These are phyloP conservation scores for Candida orba DNA, from an alignment of 805 yeast genomes.

Conservation along the genomic window DNA sequence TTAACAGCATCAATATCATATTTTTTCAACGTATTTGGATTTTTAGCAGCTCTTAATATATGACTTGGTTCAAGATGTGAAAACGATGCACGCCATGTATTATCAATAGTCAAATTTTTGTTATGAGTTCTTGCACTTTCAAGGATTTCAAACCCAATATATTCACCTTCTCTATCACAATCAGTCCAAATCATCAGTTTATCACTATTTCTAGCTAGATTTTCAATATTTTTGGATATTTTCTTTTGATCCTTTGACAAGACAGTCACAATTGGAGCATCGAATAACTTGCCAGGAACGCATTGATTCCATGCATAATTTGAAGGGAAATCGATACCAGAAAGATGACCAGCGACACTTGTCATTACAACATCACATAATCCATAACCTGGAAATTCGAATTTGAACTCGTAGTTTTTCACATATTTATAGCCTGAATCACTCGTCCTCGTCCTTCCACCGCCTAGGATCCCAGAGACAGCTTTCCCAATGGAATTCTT, in stretches of 20 bases:
- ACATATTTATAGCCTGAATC: constrained; percentile 52
- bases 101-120: constrained; percentile 35
- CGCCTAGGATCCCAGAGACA: constrained; percentile 68
- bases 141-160: constrained; percentile 78
- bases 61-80: constrained; percentile 81
- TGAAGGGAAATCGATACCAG: constrained; percentile 55
- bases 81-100: constrained; percentile 70
- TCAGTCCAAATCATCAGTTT: constrained; percentile 94
- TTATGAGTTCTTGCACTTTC: constrained; percentile 55
- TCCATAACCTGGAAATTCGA: constrained; percentile 56
- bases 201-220: constrained; percentile 54
- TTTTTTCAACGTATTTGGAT: constrained; percentile 58
- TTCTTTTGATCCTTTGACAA: constrained; percentile 34
- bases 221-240: constrained; percentile 59
- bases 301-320: constrained; percentile 61
- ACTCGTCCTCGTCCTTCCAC: constrained; percentile 49
- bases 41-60: constrained; percentile 63
- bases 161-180: constrained; percentile 96
- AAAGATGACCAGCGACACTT: constrained; percentile 82
- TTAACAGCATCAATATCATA: constrained; percentile 75
- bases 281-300: constrained; percentile 58
- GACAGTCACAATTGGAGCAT: constrained; percentile 52
- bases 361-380: constrained; percentile 82
- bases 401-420: constrained; percentile 73
- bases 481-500: constrained; percentile 91